Percentiles rank a stretch among this genome's conserved stretches.
Conservation (phyloP, 176 grass and related monocot species). For the Avena sativa region DNA sequence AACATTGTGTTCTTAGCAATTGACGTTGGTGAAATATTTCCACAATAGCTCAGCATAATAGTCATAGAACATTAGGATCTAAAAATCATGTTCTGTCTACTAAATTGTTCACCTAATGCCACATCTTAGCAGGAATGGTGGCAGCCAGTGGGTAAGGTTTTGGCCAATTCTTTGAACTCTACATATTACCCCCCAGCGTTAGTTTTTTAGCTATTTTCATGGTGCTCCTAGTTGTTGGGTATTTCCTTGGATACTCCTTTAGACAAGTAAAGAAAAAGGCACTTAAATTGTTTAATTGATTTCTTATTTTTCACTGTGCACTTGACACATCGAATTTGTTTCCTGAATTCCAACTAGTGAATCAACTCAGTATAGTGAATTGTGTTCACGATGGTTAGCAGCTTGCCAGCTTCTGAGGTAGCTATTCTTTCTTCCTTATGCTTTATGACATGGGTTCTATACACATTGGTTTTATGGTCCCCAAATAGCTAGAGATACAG, state of each 20-base stretch:
- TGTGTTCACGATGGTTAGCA: not conserved
- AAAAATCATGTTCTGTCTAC: not conserved
- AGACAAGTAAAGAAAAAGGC: not conserved
- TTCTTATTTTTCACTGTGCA: not conserved
- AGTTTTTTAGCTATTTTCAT: not conserved
- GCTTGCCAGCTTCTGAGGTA: not conserved
- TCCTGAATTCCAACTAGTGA: not conserved
- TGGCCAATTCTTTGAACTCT: not conserved
- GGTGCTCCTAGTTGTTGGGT: not conserved
- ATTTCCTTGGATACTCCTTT: not conserved
- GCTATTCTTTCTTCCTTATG: not conserved
- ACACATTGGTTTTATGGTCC: not conserved
- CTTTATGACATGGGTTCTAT: not conserved
- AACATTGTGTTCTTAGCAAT: not conserved
- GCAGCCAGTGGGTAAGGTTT: not conserved
- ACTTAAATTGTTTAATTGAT: not conserved
- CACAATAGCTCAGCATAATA: not conserved
- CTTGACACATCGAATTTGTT: not conserved
- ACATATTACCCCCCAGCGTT: not conserved
- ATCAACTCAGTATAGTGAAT: not conserved
- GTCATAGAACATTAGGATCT: not conserved
- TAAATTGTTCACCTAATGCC: not conserved
- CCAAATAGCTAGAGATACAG: slow-evolving; percentile 3
- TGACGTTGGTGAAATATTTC: not conserved
- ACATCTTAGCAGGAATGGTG: not conserved